Evolutionary conservation across 768 basidiomycete species (phyloP), one percentile per base, ranked within the genome.

Genomic region (Pleurotus citrinopileatus): DNA sequence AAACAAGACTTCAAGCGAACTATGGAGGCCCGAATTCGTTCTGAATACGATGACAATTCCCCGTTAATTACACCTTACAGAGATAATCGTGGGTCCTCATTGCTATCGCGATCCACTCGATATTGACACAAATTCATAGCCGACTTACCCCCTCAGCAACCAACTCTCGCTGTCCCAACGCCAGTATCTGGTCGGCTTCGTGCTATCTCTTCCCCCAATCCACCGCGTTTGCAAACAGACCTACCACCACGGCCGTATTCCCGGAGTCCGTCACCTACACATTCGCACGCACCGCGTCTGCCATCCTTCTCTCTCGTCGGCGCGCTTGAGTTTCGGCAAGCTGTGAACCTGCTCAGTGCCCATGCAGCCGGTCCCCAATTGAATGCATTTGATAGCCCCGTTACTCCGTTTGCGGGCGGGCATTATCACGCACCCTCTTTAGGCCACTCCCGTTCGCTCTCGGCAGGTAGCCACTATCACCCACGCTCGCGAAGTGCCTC

Each of bases 271-370:
- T 81, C 87, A 1, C 80, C 82, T 4, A 63, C 75, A 5, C 70
- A 66, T 22, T 66, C 60, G 56, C 70, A 67, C 25, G 66, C 60
- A 56, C 76, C 20, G 55, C 72, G 59, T 42, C 67, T 73, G 32
- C 89, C 89, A 2, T 91, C 89, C 0, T 93, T 93, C 62, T 98
- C 96, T 2, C 80, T 99, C 1, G 82, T 98, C 3, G 93, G 96
- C 7, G 97, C 97, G 0, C 81, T 99, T 40, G 97, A 99, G 68
- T 99, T 99, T 70, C 81, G 94, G 15, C 87, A 94, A 55, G 89
- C 98, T 20, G 88, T 99, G 19, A 78, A 88, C 9, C 86, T 88
- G 0, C 75, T 99, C 20, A 83, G 84, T 58, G 76, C 77, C 45
- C 84, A 94, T 61, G 86, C 87, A 8, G 77, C 82, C 2, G 74